Percentiles rank a stretch among this genome's conserved stretches.
These are phyloP conservation scores for Tuber brumale DNA, from an alignment of 495 filamentous ascomycete genomes.

Conservation along the genomic window DNA sequence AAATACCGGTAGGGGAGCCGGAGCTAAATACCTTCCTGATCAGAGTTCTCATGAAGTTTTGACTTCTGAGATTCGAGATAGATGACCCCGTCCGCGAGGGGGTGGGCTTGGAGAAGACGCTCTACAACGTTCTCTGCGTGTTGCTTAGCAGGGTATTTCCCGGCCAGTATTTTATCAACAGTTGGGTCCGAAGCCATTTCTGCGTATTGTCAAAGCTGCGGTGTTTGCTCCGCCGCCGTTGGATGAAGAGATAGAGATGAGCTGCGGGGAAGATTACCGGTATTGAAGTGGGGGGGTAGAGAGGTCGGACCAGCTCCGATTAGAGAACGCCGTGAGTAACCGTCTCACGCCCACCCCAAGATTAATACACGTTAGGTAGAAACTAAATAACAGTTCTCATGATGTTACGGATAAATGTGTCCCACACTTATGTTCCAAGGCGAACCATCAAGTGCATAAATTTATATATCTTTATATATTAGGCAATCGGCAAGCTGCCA, in stretches of 20 bases:
- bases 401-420: background rate
- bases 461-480: background rate
- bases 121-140: conserved; percentile 78
- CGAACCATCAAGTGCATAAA: background rate
- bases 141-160: conserved; percentile 91
- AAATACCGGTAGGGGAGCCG: background rate
- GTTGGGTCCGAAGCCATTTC: conserved; percentile 22
- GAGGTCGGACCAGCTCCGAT: background rate
- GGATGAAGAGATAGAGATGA: background rate
- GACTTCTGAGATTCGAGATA: conserved; percentile 84
- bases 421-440: background rate
- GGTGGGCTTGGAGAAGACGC: conserved; percentile 57
- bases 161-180: conserved; percentile 49
- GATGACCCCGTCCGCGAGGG: conserved; percentile 56
- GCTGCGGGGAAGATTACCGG: background rate
- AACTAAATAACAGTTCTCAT: no score
- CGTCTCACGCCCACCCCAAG: background rate
- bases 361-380: no score
- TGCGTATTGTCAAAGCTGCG: conserved; percentile 1
- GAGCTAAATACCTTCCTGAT: conserved; percentile 54
- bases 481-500: background rate
- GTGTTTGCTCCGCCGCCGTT: background rate
- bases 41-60: conserved; percentile 72
- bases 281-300: background rate
- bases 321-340: background rate